These are phyloP conservation scores for Rhizomucor pusillus DNA, from an alignment of 371 early-diverging fungal species.

Conservation along the genomic window DNA sequence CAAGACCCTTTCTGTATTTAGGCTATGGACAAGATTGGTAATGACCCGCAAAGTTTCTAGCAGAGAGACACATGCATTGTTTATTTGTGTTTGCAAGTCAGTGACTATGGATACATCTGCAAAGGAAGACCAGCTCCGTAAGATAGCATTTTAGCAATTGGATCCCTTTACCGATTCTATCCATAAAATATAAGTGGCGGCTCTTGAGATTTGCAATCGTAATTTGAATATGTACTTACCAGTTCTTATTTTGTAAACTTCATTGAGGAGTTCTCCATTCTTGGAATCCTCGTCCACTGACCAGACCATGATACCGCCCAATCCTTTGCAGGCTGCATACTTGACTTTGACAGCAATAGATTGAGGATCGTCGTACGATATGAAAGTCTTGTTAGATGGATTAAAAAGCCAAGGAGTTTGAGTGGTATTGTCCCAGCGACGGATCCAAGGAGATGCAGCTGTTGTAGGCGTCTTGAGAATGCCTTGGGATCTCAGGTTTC, in stretches of 20 bases:
- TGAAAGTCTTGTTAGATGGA: conserved; percentile 46
- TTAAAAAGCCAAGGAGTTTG: conserved; percentile 72
- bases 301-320: conserved; percentile 65
- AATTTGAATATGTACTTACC: no score
- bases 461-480: conserved; percentile 49
- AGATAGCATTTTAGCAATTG: no score
- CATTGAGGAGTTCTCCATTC: conserved; percentile 51
- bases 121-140: no score
- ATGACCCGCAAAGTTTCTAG: no score
- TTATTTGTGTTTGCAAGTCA: no score
- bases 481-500: conserved; percentile 63
- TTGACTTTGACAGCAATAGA: conserved; percentile 56
- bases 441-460: conserved; percentile 60
- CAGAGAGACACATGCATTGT: no score
- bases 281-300: conserved; percentile 43
- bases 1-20: no score
- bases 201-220: no score
- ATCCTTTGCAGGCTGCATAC: conserved; percentile 38
- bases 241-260: conserved; percentile 28
- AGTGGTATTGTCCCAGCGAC: conserved; percentile 55
- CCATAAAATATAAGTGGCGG: no score
- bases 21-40: no score
- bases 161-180: no score
- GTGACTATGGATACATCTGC: no score
- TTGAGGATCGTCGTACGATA: conserved; percentile 64